Evolutionary conservation across 2,329 filamentous ascomycete species (phyloP).

Genomic region (Fusarium sp.): DNA sequence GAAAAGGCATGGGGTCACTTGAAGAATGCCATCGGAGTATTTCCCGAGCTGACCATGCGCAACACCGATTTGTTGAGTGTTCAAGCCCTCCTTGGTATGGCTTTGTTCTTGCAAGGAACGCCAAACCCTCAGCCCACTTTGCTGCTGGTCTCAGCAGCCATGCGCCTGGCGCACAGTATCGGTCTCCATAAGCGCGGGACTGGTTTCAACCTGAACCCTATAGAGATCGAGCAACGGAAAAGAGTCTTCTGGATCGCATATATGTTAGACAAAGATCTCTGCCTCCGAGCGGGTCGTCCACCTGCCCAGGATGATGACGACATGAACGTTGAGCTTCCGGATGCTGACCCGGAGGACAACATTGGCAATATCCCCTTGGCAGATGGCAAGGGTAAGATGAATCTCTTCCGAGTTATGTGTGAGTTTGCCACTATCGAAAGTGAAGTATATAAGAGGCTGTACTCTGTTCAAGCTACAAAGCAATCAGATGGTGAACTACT

Average conservation of each 20-base stretch:
- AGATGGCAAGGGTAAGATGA: slow-evolving; percentile 91
- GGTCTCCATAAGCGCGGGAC: slow-evolving; percentile 93
- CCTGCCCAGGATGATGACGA: slow-evolving; percentile 71
- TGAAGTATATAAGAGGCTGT: slow-evolving; percentile 90
- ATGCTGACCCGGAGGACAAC: slow-evolving; percentile 88
- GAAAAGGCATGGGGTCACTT: slow-evolving; percentile 94
- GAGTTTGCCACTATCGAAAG: slow-evolving; percentile 92
- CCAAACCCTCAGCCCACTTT: slow-evolving; percentile 96
- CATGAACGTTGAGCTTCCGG: slow-evolving; percentile 96
- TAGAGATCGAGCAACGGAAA: slow-evolving; percentile 89
- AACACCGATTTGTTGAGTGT: slow-evolving; percentile 96
- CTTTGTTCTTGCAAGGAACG: slow-evolving; percentile 92
- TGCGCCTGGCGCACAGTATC: slow-evolving; percentile 90
- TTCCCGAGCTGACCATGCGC: slow-evolving; percentile 91
- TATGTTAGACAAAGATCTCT: slow-evolving; percentile 70
- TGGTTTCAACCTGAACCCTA: slow-evolving; percentile 90
- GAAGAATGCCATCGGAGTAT: slow-evolving; percentile 95
- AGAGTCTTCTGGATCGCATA: slow-evolving; percentile 73
- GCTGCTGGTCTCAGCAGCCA: slow-evolving; percentile 88
- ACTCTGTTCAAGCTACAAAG: slow-evolving; percentile 90
- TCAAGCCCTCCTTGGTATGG: slow-evolving; percentile 91
- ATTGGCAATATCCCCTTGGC: slow-evolving; percentile 92
- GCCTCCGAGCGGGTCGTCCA: slow-evolving; percentile 65
- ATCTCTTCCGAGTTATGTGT: slow-evolving; percentile 92
- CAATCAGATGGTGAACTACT: slow-evolving; percentile 92